Percentiles rank a stretch among this genome's conserved stretches.
Evolutionary conservation across 441 rosid genomes (phyloP).

Genomic region (Populus trichocarpa): DNA sequence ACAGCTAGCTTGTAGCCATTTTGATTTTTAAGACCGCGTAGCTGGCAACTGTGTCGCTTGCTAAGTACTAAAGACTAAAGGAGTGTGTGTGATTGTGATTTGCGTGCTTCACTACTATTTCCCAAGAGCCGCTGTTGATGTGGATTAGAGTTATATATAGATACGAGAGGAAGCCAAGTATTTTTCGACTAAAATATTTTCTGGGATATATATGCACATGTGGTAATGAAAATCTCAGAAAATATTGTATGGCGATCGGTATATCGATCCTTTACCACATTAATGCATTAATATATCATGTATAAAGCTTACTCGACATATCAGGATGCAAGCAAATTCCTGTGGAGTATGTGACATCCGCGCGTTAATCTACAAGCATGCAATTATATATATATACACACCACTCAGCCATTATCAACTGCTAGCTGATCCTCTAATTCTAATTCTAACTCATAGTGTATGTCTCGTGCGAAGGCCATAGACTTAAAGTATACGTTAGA

Average conservation of each 20-base stretch:
- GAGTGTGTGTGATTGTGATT: neutral
- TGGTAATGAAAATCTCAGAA: neutral
- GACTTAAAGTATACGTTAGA: neutral
- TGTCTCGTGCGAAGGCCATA: neutral
- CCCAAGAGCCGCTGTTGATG: neutral
- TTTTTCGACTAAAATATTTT: neutral
- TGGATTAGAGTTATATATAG: neutral
- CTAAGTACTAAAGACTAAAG: neutral
- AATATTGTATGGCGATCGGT: no score
- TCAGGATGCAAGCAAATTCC: neutral
- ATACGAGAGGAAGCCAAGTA: neutral
- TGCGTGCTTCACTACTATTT: neutral
- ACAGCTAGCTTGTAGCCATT: neutral
- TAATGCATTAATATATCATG: no score
- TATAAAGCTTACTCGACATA: neutral
- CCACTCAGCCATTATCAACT: neutral
- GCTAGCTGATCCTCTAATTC: neutral
- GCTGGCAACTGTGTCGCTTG: constrained; percentile 21
- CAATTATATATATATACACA: neutral
- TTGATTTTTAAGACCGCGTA: neutral
- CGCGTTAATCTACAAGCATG: neutral
- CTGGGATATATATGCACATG: neutral
- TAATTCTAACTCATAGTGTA: neutral
- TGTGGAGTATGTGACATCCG: neutral
- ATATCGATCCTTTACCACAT: no score